phyloP scores from a whole-genome alignment of 2,329 filamentous ascomycete species.

The Claviceps quebecensis region DNA sequence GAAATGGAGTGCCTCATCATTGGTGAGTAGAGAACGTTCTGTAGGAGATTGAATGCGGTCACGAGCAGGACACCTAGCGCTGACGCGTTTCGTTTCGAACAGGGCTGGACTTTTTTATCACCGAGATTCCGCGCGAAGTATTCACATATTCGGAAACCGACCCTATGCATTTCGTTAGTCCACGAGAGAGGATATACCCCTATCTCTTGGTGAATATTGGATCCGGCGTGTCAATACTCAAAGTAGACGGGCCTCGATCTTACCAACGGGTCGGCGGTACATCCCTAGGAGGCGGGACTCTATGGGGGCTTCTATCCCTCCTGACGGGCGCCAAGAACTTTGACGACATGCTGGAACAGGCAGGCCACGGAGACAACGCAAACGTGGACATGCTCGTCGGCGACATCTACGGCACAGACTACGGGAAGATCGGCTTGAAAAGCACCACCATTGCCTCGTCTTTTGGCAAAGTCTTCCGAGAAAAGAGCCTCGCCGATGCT shows the following conservation, averaged over 20 bases:
- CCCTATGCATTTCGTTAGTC: constrained; percentile 77
- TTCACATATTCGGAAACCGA: constrained; percentile 90
- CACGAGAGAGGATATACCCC: constrained; percentile 73
- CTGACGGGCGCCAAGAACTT: constrained; percentile 91
- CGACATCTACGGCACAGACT: constrained; percentile 94
- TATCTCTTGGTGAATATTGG: constrained; percentile 98
- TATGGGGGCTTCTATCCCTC: constrained; percentile 87
- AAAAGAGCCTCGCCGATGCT: constrained; percentile 72
- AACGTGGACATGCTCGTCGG: constrained; percentile 94
- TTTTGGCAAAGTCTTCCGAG: constrained; percentile 91
- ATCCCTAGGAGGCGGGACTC: constrained; percentile 87
- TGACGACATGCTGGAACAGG: constrained; percentile 90
- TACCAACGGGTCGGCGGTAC: constrained; percentile 90
- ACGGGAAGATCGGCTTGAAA: constrained; percentile 91
- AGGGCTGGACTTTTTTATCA: constrained; percentile 98
- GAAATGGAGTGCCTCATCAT: constrained; percentile 99
- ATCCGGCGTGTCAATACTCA: constrained; percentile 92
- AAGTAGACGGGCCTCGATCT: constrained; percentile 77
- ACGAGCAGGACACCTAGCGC: neutral
- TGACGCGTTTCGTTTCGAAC: neutral
- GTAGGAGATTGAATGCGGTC: too few relatives aligned
- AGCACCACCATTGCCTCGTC: constrained; percentile 90
- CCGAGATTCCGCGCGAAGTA: constrained; percentile 89
- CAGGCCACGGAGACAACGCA: constrained; percentile 80
- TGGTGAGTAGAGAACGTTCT: constrained; percentile 33